Evolutionary conservation across 306 rosid species (phyloP), one percentile per base, ranked within the genome.

Genomic region (Acacia melanoxylon): DNA sequence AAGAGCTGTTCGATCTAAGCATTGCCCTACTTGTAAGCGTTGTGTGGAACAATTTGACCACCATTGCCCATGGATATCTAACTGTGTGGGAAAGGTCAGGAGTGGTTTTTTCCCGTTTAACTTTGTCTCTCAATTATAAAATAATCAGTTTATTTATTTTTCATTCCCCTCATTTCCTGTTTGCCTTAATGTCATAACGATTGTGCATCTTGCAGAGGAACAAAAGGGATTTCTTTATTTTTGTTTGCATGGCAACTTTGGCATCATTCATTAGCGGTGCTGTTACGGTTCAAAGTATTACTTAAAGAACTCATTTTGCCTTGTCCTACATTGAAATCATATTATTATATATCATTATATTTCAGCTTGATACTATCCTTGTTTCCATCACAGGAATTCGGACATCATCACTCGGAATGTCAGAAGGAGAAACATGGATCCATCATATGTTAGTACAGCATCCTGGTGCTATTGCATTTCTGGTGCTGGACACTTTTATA

Each of bases 61-160:
- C 85, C 99, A 95, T 66, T 95, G 99, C 86, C 99, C 99, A 6
- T 95, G 99, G 99, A 95, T 95, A 87, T 95, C 99, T 85, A 95
- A 92, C 85, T 95, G 99, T 81, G 99, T 93, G 83, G 99, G 99
- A 78, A 95, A 91, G 95, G 99, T 95, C 82, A 84, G 86, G 77
- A 68, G 61, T 61, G 72, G 45, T 79, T 37, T 37, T 37, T 37
- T 6, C 40, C 72, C 62, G 12, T 65, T 51, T 37, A 51, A 59
- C 79, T 61, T 72, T 75, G 78, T 48, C 41, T 31, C 25, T 81
- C 66, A 33, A 84, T 75, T 77, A 62, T 51, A n/a, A 19, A 16
- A 65, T 14, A 77, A 9, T 8, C 20, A 42, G 12, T n/a, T 68
- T 31, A 63, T 63, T 63, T 63, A 35, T 19, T 42, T 44, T 45